These are phyloP conservation scores for Aurifilum marmelostoma DNA, from an alignment of 2,329 filamentous ascomycete species.

Conservation along the genomic window DNA sequence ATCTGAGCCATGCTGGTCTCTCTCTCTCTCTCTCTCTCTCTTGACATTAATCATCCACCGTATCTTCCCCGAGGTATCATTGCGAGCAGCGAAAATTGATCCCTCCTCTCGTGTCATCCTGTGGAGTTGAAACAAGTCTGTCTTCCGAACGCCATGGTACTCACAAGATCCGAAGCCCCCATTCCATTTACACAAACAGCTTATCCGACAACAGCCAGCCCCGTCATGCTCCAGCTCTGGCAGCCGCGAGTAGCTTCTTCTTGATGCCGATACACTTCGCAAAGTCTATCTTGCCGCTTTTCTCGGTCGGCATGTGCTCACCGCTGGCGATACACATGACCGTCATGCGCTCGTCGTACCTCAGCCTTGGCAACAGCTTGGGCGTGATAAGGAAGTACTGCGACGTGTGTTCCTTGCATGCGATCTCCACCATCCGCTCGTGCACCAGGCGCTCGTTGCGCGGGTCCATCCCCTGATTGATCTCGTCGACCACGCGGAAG, in stretches of 20 bases:
- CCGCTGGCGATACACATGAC: constrained; percentile 93
- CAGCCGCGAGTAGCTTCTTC: constrained; percentile 42
- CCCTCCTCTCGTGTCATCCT: background rate
- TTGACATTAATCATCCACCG: background rate
- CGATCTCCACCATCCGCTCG: constrained; percentile 97
- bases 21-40: too few relatives aligned
- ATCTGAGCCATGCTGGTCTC: too few relatives aligned
- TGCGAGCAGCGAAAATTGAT: too few relatives aligned
- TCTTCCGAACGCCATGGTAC: background rate
- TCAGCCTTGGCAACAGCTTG: constrained; percentile 83
- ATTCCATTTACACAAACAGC: background rate
- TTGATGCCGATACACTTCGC: constrained; percentile 49
- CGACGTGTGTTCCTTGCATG: constrained; percentile 77
- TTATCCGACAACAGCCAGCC: background rate
- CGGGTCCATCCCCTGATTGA: constrained; percentile 99
- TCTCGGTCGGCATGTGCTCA: constrained; percentile 66
- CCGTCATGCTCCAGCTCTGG: constrained; percentile 25
- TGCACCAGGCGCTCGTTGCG: constrained; percentile 98
- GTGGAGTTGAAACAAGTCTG: background rate
- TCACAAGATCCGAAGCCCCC: background rate
- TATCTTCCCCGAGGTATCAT: background rate
- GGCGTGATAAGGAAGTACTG: constrained; percentile 98
- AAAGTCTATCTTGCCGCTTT: constrained; percentile 53
- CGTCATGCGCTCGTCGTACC: constrained; percentile 89
- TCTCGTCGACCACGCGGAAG: constrained; percentile 98